A percentile compares a stretch with the other conserved stretches of the same genome.
Evolutionary conservation across 1,284 basidiomycete species (phyloP).

Genomic region (Rhizoctonia solani): DNA sequence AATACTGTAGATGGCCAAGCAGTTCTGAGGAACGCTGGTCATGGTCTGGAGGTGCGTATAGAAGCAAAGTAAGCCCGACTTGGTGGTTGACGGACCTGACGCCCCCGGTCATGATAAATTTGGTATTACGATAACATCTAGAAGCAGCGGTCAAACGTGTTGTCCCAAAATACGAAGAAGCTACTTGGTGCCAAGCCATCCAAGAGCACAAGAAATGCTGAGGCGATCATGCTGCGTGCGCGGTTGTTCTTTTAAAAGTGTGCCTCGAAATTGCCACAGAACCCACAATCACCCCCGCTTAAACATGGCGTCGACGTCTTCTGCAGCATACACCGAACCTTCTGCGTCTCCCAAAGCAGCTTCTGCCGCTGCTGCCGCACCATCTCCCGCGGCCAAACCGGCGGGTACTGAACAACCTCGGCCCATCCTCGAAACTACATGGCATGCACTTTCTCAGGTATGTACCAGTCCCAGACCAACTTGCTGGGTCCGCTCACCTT

Average conservation of each 20-base stretch:
- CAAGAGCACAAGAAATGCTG: conserved; percentile 22
- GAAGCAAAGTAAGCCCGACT: no score
- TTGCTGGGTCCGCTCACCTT: conserved; percentile 4
- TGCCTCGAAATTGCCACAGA: neutral
- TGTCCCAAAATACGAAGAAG: conserved; percentile 14
- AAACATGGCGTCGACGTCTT: conserved; percentile 26
- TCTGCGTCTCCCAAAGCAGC: conserved; percentile 7
- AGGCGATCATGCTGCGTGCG: neutral
- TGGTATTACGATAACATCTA: no score
- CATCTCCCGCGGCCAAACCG: neutral
- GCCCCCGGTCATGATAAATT: neutral
- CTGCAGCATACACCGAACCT: conserved; percentile 9
- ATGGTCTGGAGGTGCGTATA: no score
- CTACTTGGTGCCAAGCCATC: conserved; percentile 16
- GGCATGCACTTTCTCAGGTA: conserved; percentile 31
- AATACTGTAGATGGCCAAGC: no score
- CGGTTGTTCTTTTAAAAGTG: neutral
- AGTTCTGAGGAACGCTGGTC: no score
- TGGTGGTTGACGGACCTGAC: neutral
- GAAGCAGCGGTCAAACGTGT: no score
- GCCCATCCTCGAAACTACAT: conserved; percentile 27
- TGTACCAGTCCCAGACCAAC: neutral
- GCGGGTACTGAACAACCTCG: conserved; percentile 9
- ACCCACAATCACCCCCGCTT: neutral
- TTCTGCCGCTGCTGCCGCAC: neutral